A percentile compares a stretch with the other conserved stretches of the same genome.
Evolutionary conservation across 352 stramenopile genomes (phyloP).

Genomic region (Phytophthora melonis): DNA sequence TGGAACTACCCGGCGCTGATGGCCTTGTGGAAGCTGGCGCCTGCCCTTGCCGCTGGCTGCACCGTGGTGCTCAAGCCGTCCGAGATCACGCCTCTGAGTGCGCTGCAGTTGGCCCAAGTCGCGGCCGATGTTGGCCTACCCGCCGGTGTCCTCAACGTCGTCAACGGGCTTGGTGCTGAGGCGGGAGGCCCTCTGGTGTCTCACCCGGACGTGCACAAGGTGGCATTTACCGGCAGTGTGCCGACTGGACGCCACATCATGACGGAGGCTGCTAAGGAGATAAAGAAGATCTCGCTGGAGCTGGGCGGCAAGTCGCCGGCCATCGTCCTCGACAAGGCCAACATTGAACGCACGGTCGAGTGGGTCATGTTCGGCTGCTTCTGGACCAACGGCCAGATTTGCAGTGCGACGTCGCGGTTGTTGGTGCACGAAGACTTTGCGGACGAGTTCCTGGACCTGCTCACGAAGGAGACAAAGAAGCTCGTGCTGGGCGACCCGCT

Average conservation of each 20-base stretch:
- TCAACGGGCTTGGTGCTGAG: constrained; percentile 70
- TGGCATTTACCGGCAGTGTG: constrained; percentile 39
- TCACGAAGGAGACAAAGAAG: constrained; percentile 65
- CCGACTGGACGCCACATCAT: constrained; percentile 33
- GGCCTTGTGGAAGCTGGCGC: constrained; percentile 82
- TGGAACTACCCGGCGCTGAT: constrained; percentile 56
- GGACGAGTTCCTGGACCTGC: constrained; percentile 63
- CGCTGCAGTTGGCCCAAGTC: constrained; percentile 79
- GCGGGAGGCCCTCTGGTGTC: constrained; percentile 68
- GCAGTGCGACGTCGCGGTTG: constrained; percentile 78
- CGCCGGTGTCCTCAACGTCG: constrained; percentile 70
- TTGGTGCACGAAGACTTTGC: constrained; percentile 78
- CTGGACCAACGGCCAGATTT: constrained; percentile 83
- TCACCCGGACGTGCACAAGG: constrained; percentile 55
- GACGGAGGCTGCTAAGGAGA: constrained; percentile 26
- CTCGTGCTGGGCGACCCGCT: constrained; percentile 72
- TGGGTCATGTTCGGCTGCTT: constrained; percentile 67
- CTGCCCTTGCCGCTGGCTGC: constrained; percentile 93
- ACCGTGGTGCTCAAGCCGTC: constrained; percentile 66
- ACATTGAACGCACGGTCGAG: constrained; percentile 82
- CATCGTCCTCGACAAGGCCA: constrained; percentile 82
- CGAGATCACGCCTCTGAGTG: constrained; percentile 94
- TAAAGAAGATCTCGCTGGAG: constrained; percentile 46
- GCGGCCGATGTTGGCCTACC: constrained; percentile 67
- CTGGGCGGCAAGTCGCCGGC: constrained; percentile 90